phyloP scores from a whole-genome alignment of 495 filamentous ascomycete genomes.

The Aspergillus sclerotiicarbonarius region DNA sequence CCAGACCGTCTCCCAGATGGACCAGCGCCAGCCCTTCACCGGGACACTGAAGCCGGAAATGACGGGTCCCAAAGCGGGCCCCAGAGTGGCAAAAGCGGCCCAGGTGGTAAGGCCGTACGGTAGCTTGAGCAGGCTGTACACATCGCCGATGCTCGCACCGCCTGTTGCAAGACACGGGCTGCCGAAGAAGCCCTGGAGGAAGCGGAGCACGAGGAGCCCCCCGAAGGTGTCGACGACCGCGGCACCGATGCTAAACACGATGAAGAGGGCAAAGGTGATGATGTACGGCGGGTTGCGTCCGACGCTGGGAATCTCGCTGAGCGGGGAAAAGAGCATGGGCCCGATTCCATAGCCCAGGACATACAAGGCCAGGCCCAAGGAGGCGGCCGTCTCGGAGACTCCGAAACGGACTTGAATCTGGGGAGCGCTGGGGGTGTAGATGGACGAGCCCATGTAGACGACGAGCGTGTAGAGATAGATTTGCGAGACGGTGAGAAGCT shows the following conservation, averaged over 20 bases:
- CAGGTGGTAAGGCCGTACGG: conserved; percentile 25
- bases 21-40: conserved; percentile 43
- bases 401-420: conserved; percentile 31
- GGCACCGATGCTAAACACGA: conserved; percentile 36
- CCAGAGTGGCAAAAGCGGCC: conserved; percentile 28
- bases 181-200: conserved; percentile 53
- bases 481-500: conserved; percentile 19
- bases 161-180: conserved; percentile 48
- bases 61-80: conserved; percentile 39
- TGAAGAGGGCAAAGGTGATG: conserved; percentile 45
- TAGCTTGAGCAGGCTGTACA: conserved; percentile 11
- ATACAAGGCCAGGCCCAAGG: conserved; percentile 46
- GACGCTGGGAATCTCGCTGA: conserved; percentile 44
- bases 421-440: conserved; percentile 5
- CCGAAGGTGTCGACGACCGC: conserved; percentile 33
- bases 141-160: conserved; percentile 28
- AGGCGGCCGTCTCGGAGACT: conserved; percentile 29
- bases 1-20: conserved; percentile 47
- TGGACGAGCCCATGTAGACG: conserved; percentile 23
- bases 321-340: conserved; percentile 43
- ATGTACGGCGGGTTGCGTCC: conserved; percentile 50
- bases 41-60: conserved; percentile 37
- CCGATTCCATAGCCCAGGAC: conserved; percentile 47
- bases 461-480: conserved; percentile 19
- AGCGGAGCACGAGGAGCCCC: conserved; percentile 47